These are phyloP conservation scores for Diplodia corticola DNA, from an alignment of 2,329 filamentous ascomycete genomes.

Conservation along the genomic window DNA sequence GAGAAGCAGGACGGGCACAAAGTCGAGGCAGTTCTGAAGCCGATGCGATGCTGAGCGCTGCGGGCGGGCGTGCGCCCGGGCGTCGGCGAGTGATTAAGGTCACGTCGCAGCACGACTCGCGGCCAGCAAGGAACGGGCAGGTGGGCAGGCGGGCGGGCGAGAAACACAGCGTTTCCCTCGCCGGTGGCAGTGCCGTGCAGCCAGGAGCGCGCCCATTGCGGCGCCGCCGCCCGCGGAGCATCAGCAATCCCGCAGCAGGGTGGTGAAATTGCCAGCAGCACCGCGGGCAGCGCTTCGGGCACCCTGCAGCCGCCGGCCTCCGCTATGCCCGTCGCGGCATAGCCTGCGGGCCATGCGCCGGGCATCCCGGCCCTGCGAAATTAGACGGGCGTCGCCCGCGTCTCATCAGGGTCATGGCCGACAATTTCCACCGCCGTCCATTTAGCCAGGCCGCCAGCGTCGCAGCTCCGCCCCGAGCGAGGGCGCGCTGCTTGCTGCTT, in stretches of 20 bases:
- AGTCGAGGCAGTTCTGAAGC: background rate
- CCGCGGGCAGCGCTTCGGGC: conserved; percentile 16
- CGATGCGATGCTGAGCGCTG: background rate
- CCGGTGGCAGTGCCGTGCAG: conserved; percentile 18
- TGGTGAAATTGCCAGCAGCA: conserved; percentile 13
- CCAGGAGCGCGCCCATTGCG: conserved; percentile 6
- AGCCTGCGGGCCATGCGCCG: conserved; percentile 15
- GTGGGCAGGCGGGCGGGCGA: conserved; percentile 16
- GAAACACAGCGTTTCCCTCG: conserved; percentile 20
- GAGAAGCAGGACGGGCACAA: background rate
- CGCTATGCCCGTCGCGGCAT: background rate
- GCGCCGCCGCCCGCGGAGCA: conserved; percentile 10
- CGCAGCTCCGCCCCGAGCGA: background rate
- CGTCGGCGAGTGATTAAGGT: conserved; percentile 16
- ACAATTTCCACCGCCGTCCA: conserved; percentile 6
- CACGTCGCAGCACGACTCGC: conserved; percentile 18
- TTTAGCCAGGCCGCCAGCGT: conserved; percentile 21
- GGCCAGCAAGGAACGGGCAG: conserved; percentile 20
- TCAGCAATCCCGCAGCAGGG: conserved; percentile 8
- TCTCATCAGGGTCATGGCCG: conserved; percentile 21
- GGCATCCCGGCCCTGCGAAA: conserved; percentile 15
- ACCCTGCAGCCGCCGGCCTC: conserved; percentile 4
- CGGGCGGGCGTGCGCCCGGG: background rate
- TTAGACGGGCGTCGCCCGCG: conserved; percentile 17
- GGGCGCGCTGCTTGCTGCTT: too few species aligned